Conservation (phyloP, 352 stramenopile genomes). For the Pythium dissotocum region DNA sequence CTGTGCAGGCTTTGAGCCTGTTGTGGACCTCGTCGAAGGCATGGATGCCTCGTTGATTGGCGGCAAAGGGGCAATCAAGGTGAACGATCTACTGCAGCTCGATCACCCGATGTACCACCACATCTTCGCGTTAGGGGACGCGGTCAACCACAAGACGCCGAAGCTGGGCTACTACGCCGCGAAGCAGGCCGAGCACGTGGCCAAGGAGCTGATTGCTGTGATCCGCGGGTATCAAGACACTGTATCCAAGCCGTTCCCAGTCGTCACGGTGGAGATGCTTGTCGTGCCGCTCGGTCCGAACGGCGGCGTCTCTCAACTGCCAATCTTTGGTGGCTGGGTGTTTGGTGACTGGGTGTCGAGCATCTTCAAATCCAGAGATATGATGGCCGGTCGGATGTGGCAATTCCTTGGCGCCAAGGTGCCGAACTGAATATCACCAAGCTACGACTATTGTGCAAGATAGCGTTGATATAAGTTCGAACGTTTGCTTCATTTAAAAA, state of each 20-base stretch:
- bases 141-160: slow-evolving; percentile 44
- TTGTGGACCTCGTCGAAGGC: slow-evolving; percentile 25
- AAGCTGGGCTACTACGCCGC: slow-evolving; percentile 35
- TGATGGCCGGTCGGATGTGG: slow-evolving; percentile 45
- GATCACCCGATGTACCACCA: slow-evolving; percentile 42
- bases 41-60: slow-evolving; percentile 49
- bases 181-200: slow-evolving; percentile 9
- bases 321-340: slow-evolving; percentile 47
- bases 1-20: slow-evolving; percentile 36
- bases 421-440: too few relatives aligned
- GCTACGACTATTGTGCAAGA: too few relatives aligned
- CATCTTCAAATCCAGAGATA: slow-evolving; percentile 49
- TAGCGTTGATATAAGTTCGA: too few relatives aligned
- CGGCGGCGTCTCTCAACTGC: slow-evolving; percentile 55
- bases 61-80: slow-evolving; percentile 40
- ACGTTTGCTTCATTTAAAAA: too few relatives aligned
- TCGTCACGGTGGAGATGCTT: slow-evolving; percentile 10
- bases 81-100: slow-evolving; percentile 53
- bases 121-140: slow-evolving; percentile 59
- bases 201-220: slow-evolving; percentile 33
- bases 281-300: slow-evolving; percentile 27
- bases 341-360: slow-evolving; percentile 52
- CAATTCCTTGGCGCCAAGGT: slow-evolving; percentile 26
- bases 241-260: slow-evolving; percentile 38
- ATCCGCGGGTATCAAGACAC: slow-evolving; percentile 35